Evolutionary conservation across 164 flowering plant species (phyloP).

Genomic region (Platanus orientalis): DNA sequence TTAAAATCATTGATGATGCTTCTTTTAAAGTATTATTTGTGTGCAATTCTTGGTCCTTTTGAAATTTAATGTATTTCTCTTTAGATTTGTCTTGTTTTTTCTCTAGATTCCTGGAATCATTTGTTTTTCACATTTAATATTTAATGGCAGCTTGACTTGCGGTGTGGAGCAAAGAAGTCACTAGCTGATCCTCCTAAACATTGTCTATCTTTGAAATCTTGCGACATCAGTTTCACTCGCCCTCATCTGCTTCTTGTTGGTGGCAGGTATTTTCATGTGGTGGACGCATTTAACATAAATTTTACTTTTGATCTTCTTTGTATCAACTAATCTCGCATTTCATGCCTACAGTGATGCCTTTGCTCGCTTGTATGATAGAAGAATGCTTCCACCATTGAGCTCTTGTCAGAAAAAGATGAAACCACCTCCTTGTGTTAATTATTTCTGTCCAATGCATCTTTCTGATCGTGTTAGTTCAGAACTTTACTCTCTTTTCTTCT

Average conservation of each 20-base stretch:
- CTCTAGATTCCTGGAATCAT: neutral
- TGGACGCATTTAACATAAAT: constrained; percentile 3
- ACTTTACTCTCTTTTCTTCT: too few species aligned
- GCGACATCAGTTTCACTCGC: constrained; percentile 84
- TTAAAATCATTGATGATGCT: neutral
- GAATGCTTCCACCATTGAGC: constrained; percentile 88
- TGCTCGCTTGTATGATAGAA: constrained; percentile 94
- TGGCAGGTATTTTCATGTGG: constrained; percentile 57
- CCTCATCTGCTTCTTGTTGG: constrained; percentile 97
- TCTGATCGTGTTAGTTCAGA: constrained; percentile 70
- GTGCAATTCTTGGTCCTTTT: neutral
- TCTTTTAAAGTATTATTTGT: neutral
- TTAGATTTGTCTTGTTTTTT: neutral
- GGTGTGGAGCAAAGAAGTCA: constrained; percentile 80
- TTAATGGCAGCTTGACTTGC: constrained; percentile 81
- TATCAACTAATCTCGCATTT: constrained; percentile 8
- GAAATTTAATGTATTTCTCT: too few species aligned
- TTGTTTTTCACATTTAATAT: constrained; percentile 13
- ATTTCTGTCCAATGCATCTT: constrained; percentile 97
- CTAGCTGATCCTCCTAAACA: constrained; percentile 82
- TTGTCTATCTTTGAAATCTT: constrained; percentile 71
- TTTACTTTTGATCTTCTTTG: neutral
- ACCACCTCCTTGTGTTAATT: constrained; percentile 94
- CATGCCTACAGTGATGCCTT: constrained; percentile 80
- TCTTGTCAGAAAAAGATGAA: constrained; percentile 58